Evolutionary conservation across 2,329 filamentous ascomycete species (phyloP).

Genomic region (Xylaria arbuscula): DNA sequence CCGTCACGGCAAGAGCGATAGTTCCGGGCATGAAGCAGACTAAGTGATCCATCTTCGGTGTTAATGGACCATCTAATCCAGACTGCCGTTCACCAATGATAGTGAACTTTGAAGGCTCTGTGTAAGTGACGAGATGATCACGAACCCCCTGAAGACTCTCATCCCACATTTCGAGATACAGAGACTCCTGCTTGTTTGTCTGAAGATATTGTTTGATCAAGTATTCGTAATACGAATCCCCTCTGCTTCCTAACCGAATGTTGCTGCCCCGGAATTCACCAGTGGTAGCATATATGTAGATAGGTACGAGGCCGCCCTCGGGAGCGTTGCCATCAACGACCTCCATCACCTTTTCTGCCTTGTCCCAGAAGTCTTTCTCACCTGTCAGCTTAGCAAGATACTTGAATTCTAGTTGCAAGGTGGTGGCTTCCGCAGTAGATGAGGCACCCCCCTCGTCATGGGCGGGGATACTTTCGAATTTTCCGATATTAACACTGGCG

Average conservation of each 20-base stretch:
- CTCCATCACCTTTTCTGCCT: slow-evolving; percentile 90
- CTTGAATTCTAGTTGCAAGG: slow-evolving; percentile 94
- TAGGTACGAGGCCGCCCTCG: slow-evolving; percentile 87
- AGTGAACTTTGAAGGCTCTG: slow-evolving; percentile 81
- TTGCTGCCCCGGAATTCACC: slow-evolving; percentile 86
- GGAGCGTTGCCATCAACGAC: slow-evolving; percentile 85
- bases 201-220: slow-evolving; percentile 98
- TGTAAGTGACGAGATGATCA: slow-evolving; percentile 93
- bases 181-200: slow-evolving; percentile 83
- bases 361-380: slow-evolving; percentile 91
- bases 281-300: slow-evolving; percentile 83
- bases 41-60: slow-evolving; percentile 96
- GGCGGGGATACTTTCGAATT: slow-evolving; percentile 78
- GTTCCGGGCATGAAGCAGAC: slow-evolving; percentile 98
- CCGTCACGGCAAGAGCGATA: slow-evolving; percentile 88
- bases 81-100: slow-evolving; percentile 86
- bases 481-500: slow-evolving; percentile 88
- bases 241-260: slow-evolving; percentile 90
- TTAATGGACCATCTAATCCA: slow-evolving; percentile 73
- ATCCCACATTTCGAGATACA: slow-evolving; percentile 95
- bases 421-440: slow-evolving; percentile 93
- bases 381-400: slow-evolving; percentile 95
- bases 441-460: slow-evolving; percentile 89
- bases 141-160: slow-evolving; percentile 86
- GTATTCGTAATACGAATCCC: slow-evolving; percentile 99